Evolutionary conservation across 139 green algal species (phyloP), one percentile per base, ranked within the genome.

Genomic region (Picochlorum sp.): DNA sequence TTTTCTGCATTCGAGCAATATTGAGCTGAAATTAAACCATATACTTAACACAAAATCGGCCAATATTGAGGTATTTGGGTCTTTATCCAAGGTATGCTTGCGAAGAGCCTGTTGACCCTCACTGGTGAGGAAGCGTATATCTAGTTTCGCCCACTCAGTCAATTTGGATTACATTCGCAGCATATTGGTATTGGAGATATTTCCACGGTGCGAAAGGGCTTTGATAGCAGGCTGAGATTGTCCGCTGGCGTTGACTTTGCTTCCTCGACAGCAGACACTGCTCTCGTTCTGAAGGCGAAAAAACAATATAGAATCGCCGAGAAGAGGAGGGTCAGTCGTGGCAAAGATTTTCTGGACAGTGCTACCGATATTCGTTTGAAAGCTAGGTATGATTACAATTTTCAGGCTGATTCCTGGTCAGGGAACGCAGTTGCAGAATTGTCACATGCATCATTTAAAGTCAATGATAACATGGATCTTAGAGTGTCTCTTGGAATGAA

Each of bases 341-440:
- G 24, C 34, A 65, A 65, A 16, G 18, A 68, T 28, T 37, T 72
- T 37, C 57, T 77, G 30, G 50, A 62, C 30, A 73, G 51, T 63
- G 72, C 72, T 49, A 77, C 65, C 0, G 50, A 77, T 47, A 45
- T 57, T 13, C 15, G 16, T 6, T 28, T 67, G 47, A 15, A 15
- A 30, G 70, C 65, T 10, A 28, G 49, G 45, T 77, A 77, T 49
- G 63, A 77, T 24, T 77, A 73, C 62, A 77, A 73, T 52, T 9
- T 69, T 6, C 55, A 62, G 18, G 51, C 31, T 6, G 70, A 77
- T 31, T 41, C 45, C 60, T 77, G 70, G 70, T 30, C 26, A 5
- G 70, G 70, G 4, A 57, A 77, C 56, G 64, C 67, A 37, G 20
- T 47, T n/a, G 70, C 20, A 3, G 24, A 38, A 24, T 5, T 68